Evolutionary conservation across 306 rosid genomes (phyloP), one percentile per base, ranked within the genome.

Genomic region (Senna siamea): DNA sequence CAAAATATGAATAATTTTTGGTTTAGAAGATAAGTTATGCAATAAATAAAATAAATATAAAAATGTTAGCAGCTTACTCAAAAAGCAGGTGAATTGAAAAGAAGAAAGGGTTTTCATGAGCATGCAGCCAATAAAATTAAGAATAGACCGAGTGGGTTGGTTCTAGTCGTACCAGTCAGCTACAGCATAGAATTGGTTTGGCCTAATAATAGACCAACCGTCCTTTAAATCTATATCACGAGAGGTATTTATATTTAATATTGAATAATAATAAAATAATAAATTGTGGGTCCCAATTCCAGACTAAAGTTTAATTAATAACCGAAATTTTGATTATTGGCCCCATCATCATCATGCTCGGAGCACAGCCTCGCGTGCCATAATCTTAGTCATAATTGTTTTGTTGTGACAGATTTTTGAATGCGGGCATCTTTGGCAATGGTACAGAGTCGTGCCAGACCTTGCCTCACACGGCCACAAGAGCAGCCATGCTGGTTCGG

Each of bases 401-500:
- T 37, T 37, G 6, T 48, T 71, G 74, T 52, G 1, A 67, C 87
- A 93, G 98, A 60, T 93, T 93, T 52, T 84, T 93, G 89, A 93
- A 93, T 76, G 88, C 94, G 6, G 98, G 97, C n/a, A 82, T 93
- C 41, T 93, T 93, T 3, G 98, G 98, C 46, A 85, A 60, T 58
- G 86, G 80, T 4, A 78, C 86, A 7, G 94, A 91, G 63, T 63
- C 91, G 0, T 38, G 69, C 70, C 96, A 93, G 53, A 86, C 81
- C 3, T 54, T 91, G 40, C 90, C 98, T 37, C 89, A 84, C 78
- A 13, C 98, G 0, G 74, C 93, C 4, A 91, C 97, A 17, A 85
- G 98, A 54, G 98, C 98, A 1, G 97, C 91, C 11, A 93, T 93
- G 97, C 62, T 91, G 15, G 98, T 93, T 53, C 86, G 98, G 66